phyloP scores from a whole-genome alignment of 768 basidiomycete species.

The Xanthoconium stramineum region DNA sequence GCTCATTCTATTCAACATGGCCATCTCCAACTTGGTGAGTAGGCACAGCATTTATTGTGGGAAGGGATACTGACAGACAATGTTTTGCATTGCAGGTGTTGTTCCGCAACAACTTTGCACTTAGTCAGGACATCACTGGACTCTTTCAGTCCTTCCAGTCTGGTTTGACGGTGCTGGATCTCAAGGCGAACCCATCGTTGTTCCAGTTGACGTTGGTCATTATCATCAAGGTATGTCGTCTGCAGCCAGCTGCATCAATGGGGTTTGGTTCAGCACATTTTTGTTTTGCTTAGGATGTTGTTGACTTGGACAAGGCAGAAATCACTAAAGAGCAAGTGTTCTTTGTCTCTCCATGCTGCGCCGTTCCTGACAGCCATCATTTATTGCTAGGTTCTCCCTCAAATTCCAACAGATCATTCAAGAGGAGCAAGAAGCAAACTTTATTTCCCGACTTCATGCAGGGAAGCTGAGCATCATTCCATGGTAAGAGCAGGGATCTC shows the following conservation, averaged over 20 bases:
- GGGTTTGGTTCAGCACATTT: not conserved
- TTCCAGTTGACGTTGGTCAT: conserved; percentile 59
- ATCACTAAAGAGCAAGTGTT: conserved; percentile 52
- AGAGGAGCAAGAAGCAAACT: conserved; percentile 58
- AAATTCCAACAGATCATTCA: conserved; percentile 62
- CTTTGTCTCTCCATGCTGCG: not conserved
- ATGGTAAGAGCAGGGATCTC: not conserved
- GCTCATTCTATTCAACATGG: no score
- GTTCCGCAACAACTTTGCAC: conserved; percentile 25
- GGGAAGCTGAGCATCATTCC: conserved; percentile 51
- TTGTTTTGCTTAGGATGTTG: conserved; percentile 47
- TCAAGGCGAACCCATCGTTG: conserved; percentile 52
- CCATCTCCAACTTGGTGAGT: conserved; percentile 20
- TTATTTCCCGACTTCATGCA: conserved; percentile 56
- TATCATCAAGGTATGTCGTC: conserved; percentile 51
- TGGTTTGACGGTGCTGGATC: conserved; percentile 54
- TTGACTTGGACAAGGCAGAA: conserved; percentile 57
- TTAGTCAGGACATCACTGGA: conserved; percentile 56
- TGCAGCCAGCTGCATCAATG: accelerated
- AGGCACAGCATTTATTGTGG: conserved; percentile 26
- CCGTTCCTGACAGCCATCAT: not conserved
- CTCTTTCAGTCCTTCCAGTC: conserved; percentile 24
- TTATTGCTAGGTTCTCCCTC: conserved; percentile 42
- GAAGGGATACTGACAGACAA: not conserved
- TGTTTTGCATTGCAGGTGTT: conserved; percentile 41